Conservation (phyloP, 2,329 filamentous ascomycete genomes). For the Ilyonectria mors-panacis region DNA sequence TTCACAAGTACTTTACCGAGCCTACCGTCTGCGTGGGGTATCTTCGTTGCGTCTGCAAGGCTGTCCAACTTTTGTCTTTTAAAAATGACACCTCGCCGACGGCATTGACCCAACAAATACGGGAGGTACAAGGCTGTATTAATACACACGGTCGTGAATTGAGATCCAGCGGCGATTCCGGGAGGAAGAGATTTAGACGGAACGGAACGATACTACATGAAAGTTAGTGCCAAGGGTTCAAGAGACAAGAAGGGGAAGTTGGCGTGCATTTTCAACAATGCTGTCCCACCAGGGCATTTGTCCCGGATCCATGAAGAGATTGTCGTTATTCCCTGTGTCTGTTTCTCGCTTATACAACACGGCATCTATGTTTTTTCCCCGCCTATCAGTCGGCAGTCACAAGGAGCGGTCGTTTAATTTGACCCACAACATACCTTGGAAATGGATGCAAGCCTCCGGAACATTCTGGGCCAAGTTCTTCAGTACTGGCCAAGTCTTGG, state of each 20-base stretch:
- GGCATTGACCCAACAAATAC: conserved; percentile 77
- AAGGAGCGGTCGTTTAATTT: too few relatives aligned
- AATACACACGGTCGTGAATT: conserved; percentile 82
- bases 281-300: conserved; percentile 74
- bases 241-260: too few relatives aligned
- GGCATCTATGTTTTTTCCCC: not conserved
- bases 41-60: conserved; percentile 70
- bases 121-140: conserved; percentile 81
- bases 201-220: conserved; percentile 64
- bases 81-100: conserved; percentile 71
- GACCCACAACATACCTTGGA: conserved; percentile 68
- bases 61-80: conserved; percentile 69
- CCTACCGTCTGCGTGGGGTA: conserved; percentile 67
- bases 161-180: conserved; percentile 78
- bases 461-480: conserved; percentile 71
- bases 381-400: not conserved
- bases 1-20: conserved; percentile 76
- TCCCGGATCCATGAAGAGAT: conserved; percentile 53
- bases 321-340: conserved; percentile 67
- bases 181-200: conserved; percentile 60
- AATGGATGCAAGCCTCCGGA: conserved; percentile 84
- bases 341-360: conserved; percentile 66
- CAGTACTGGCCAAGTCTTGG: conserved; percentile 72
- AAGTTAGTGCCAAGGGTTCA: conserved; percentile 68
- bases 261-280: conserved; percentile 61